These are phyloP conservation scores for Cytospora schulzeri DNA, from an alignment of 2,329 filamentous ascomycete species.

Conservation along the genomic window DNA sequence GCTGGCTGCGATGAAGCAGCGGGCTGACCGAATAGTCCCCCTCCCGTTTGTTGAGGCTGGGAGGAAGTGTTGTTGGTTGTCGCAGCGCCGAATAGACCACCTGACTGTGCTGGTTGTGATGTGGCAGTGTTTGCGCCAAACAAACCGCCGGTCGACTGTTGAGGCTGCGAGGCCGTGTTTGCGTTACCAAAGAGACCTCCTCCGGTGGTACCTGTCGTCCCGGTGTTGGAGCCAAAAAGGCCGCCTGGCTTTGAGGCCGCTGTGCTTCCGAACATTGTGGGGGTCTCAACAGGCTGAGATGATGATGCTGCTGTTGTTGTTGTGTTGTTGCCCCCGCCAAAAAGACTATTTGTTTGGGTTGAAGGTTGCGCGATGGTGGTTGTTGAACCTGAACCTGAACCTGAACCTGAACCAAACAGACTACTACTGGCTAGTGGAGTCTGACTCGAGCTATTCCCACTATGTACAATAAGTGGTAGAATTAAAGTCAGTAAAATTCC, in stretches of 20 bases:
- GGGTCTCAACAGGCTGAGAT: slow-evolving; percentile 22
- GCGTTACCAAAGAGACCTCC: slow-evolving; percentile 24
- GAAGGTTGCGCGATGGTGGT: slow-evolving; percentile 25
- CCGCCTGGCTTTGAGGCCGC: slow-evolving; percentile 29
- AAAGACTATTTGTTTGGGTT: slow-evolving; percentile 41
- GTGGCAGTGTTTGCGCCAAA: slow-evolving; percentile 36
- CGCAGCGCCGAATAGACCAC: slow-evolving; percentile 28
- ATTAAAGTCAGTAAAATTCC: slow-evolving; percentile 13
- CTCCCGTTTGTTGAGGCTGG: slow-evolving; percentile 17
- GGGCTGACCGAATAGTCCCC: slow-evolving; percentile 29
- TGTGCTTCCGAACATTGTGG: slow-evolving; percentile 38
- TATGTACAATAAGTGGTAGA: slow-evolving; percentile 30
- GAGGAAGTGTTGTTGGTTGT: slow-evolving; percentile 29
- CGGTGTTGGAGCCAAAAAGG: slow-evolving; percentile 30
- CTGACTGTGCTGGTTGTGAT: slow-evolving; percentile 30
- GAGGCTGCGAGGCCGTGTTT: slow-evolving; percentile 22
- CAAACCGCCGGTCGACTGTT: slow-evolving; percentile 35
- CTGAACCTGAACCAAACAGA: slow-evolving; percentile 34
- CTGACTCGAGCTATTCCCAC: slow-evolving; percentile 36
- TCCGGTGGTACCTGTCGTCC: slow-evolving; percentile 22
- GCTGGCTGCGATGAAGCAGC: slow-evolving; percentile 25
- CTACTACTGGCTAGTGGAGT: slow-evolving; percentile 38
- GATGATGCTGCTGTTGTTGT: slow-evolving; percentile 23
- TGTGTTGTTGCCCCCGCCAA: slow-evolving; percentile 33
- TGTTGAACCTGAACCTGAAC: slow-evolving; percentile 28